Percentiles rank a stretch among this genome's conserved stretches.
phyloP scores from a whole-genome alignment of 1,284 basidiomycete species.

The Mycosarcoma mackinlayi region DNA sequence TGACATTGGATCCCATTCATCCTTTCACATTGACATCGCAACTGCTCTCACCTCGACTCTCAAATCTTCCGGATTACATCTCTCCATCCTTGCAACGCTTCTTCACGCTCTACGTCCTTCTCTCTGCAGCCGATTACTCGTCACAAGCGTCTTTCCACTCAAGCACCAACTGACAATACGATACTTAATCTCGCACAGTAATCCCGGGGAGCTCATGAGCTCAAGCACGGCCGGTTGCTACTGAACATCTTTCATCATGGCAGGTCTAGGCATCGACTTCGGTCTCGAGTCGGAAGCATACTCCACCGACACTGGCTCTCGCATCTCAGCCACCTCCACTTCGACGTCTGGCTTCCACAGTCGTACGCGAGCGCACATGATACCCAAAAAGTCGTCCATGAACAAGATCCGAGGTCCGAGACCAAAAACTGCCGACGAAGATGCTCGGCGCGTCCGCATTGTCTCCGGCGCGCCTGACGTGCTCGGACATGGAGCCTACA shows the following conservation, averaged over 20 bases:
- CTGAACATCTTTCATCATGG: constrained; percentile 29
- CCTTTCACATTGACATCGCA: not conserved
- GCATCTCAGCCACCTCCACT: constrained; percentile 15
- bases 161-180: no score
- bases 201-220: not conserved
- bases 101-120: not conserved
- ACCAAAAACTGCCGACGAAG: constrained; percentile 39
- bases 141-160: no score
- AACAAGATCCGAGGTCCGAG: constrained; percentile 36
- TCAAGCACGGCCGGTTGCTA: not conserved
- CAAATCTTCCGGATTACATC: not conserved
- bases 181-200: not conserved
- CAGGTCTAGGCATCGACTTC: constrained; percentile 64
- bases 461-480: constrained; percentile 54
- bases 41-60: not conserved
- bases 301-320: constrained; percentile 23
- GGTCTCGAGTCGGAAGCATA: constrained; percentile 44
- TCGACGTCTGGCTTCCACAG: constrained; percentile 34
- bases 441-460: constrained; percentile 52
- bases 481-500: constrained; percentile 48
- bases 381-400: constrained; percentile 41
- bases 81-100: not conserved
- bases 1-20: not conserved
- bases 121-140: no score
- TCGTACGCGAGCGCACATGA: constrained; percentile 37